Base-by-base conservation (phyloP, 805 yeast genomes). In the Starmerella apicola region DNA sequence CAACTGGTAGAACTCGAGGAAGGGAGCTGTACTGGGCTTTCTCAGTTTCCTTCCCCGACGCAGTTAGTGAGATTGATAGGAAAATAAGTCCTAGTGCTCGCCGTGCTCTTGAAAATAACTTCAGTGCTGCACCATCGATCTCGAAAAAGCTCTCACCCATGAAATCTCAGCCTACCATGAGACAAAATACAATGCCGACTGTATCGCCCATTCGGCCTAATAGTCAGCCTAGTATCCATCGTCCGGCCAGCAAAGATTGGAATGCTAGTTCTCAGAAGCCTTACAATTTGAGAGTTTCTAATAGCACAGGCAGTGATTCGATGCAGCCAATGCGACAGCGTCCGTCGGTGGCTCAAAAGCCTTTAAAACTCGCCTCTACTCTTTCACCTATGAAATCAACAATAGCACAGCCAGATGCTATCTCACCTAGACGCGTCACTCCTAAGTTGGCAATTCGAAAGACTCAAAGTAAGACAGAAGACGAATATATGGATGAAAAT, bases 21-120 rank as follows among this genome's bases (percentile, higher is more conserved):
- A 70, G 94, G 55, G 63, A 66, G 3, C 67, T 84, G 0, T 88
- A 70, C 52, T 86, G 95, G 95, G 63, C 71, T 12, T 69, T 74
- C 40, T 68, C 67, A 49, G 65, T 63, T 17, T 52, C 67, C 5
- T 79, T 73, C 60, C 80, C 82, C 0, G 52, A 58, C 0, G 60
- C 64, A 12, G 80, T 76, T 0, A 71, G 68, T 13, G 48, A 45
- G 13, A 43, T 74, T 8, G 47, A 66, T 12, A 44, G 42, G 8
- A 51, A 48, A n/a, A 29, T 51, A 21, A 48, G 42, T 16, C 20
- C 45, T 2, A 38, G 29, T 38, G 54, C 21, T 36, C 29, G 34
- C 12, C 41, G 28, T 24, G n/a, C 44, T 3, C 36, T 44, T 9
- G 27, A n/a, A n/a, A n/a, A n/a, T n/a, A n/a, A n/a, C n/a, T n/a